Percentiles rank a stretch among this genome's conserved stretches.
phyloP scores from a whole-genome alignment of 1,284 basidiomycete species.

The Rhodotorula sp. region DNA sequence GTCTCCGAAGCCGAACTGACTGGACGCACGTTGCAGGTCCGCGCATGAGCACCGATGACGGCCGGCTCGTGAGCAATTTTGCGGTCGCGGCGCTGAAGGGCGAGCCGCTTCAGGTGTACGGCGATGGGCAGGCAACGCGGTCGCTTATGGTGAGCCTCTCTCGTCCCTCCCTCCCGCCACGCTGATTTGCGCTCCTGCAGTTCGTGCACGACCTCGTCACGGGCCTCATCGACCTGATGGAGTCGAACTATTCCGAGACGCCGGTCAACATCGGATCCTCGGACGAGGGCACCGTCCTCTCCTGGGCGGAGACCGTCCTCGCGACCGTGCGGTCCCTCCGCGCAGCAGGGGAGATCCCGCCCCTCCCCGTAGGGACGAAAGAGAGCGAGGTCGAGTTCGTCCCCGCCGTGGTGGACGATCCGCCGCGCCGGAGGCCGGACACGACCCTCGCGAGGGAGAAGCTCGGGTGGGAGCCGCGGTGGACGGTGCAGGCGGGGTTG shows the following conservation, averaged over 20 bases:
- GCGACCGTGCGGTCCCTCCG: constrained; percentile 45
- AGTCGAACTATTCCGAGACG: constrained; percentile 74
- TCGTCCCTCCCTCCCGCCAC: constrained; percentile 43
- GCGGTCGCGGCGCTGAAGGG: constrained; percentile 94
- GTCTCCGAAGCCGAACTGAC: not conserved
- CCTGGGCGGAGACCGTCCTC: constrained; percentile 49
- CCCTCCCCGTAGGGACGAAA: constrained; percentile 7
- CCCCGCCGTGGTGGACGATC: constrained; percentile 69
- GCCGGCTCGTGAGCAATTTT: constrained; percentile 97
- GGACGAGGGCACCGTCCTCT: constrained; percentile 87
- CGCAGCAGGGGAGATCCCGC: constrained; percentile 58
- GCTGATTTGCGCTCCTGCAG: constrained; percentile 9
- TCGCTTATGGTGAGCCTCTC: constrained; percentile 69
- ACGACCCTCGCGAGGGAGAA: constrained; percentile 82
- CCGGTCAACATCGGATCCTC: constrained; percentile 93
- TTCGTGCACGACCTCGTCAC: constrained; percentile 66
- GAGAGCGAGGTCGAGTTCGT: constrained; percentile 47
- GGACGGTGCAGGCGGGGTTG: constrained; percentile 84
- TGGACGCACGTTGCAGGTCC: constrained; percentile 35
- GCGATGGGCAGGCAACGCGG: constrained; percentile 91
- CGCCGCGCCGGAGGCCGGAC: constrained; percentile 88
- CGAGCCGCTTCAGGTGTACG: constrained; percentile 85
- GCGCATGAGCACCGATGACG: constrained; percentile 88
- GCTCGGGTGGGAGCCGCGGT: constrained; percentile 91
- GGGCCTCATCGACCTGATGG: constrained; percentile 63